Percentiles rank a stretch among this genome's conserved stretches.
Evolutionary conservation across 2,329 filamentous ascomycete species (phyloP).

Genomic region (Alternaria consortialis): DNA sequence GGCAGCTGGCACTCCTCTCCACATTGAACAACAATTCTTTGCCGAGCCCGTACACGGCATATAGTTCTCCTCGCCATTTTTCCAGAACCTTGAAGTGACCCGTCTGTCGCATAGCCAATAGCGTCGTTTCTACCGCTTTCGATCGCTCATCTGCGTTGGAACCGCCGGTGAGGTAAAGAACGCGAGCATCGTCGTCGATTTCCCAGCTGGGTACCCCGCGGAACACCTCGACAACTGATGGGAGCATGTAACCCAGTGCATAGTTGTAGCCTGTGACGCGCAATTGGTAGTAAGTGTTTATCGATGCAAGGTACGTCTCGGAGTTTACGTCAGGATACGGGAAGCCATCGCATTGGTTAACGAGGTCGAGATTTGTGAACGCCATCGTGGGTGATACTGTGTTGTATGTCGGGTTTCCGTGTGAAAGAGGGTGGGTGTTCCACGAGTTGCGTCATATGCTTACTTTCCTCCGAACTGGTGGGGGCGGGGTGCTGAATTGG

Average conservation of each 20-base stretch:
- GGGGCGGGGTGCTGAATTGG: constrained; percentile 34
- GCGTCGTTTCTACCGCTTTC: constrained; percentile 64
- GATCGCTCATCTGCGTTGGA: constrained; percentile 71
- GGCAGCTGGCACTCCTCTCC: constrained; percentile 53
- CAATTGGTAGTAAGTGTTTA: constrained; percentile 68
- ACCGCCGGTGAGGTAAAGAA: constrained; percentile 69
- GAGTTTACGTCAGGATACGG: constrained; percentile 74
- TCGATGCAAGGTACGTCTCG: constrained; percentile 61
- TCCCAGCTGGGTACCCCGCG: constrained; percentile 67
- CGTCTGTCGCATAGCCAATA: constrained; percentile 73
- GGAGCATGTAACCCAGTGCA: constrained; percentile 67
- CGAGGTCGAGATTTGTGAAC: constrained; percentile 63
- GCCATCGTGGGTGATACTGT: constrained; percentile 31
- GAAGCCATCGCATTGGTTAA: constrained; percentile 74
- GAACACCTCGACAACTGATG: constrained; percentile 67
- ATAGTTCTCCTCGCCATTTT: constrained; percentile 55
- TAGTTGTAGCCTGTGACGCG: constrained; percentile 72
- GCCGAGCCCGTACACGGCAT: constrained; percentile 52
- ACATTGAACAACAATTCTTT: constrained; percentile 54
- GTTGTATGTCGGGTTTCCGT: neutral
- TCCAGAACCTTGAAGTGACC: constrained; percentile 75
- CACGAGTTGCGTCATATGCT: constrained; percentile 22
- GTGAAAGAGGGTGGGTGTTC: constrained; percentile 3
- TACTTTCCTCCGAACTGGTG: constrained; percentile 21
- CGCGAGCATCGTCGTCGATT: constrained; percentile 67